Conservation (phyloP, 352 stramenopile species). For the Pythium dissimile region DNA sequence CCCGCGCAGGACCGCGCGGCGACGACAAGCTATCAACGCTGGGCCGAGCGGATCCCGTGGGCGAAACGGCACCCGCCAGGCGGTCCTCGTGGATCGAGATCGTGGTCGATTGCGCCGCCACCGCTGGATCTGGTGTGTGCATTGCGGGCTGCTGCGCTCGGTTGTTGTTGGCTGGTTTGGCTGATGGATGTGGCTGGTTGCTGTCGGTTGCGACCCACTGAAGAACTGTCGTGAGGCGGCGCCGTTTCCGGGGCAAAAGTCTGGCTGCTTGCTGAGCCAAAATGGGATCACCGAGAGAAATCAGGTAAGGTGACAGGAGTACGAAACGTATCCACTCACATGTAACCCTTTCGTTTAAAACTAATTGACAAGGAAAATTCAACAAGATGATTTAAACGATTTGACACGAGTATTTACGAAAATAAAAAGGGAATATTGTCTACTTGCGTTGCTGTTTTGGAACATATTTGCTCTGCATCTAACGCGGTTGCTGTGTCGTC, state of each 20-base stretch:
- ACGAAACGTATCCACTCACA: neutral
- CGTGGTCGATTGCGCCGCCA: neutral
- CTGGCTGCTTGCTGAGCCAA: too few species aligned
- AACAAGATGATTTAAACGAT: neutral
- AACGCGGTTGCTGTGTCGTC: neutral
- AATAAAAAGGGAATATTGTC: too few species aligned
- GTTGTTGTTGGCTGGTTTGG: neutral
- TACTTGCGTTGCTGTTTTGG: too few species aligned
- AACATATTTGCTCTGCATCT: neutral
- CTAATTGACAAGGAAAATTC: neutral
- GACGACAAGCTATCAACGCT: too few species aligned
- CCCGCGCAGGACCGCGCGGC: conserved; percentile 34
- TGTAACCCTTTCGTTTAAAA: conserved; percentile 4
- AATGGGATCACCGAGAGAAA: conserved; percentile 20
- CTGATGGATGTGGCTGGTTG: neutral
- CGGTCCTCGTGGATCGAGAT: conserved; percentile 14
- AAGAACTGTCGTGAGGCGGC: neutral
- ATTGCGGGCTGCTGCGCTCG: neutral
- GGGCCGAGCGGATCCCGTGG: too few species aligned
- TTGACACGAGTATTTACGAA: neutral
- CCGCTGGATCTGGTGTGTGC: neutral
- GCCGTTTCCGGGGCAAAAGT: neutral
- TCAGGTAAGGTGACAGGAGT: conserved; percentile 7
- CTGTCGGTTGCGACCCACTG: conserved; percentile 4
- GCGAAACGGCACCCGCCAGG: neutral